Evolutionary conservation across 2,329 filamentous ascomycete species (phyloP).

Genomic region (Macrophomina tecta): DNA sequence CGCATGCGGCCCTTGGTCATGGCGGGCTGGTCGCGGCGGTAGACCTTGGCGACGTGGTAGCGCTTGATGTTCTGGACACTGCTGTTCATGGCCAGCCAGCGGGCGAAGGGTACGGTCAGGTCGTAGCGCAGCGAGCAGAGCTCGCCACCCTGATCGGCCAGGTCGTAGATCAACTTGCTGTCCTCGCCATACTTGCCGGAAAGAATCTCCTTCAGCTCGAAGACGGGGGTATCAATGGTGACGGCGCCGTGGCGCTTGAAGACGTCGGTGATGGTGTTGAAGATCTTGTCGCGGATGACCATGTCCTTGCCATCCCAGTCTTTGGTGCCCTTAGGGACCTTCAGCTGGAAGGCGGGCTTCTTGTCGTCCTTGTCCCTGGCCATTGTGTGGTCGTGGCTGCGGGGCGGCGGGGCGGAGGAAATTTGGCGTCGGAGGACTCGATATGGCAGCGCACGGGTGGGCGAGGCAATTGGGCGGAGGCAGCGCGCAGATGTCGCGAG

Average conservation of each 20-base stretch:
- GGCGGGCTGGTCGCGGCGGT: conserved; percentile 79
- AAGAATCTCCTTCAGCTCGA: conserved; percentile 85
- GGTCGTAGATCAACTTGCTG: conserved; percentile 88
- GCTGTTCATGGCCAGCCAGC: conserved; percentile 91
- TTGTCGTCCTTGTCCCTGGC: conserved; percentile 51
- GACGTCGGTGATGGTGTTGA: conserved; percentile 74
- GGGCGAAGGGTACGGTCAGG: conserved; percentile 86
- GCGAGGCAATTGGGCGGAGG: conserved; percentile 1
- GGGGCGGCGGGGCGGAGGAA: conserved; percentile 5
- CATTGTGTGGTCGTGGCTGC: conserved; percentile 46
- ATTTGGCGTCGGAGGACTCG: background rate
- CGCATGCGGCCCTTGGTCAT: conserved; percentile 92
- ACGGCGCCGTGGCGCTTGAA: conserved; percentile 85
- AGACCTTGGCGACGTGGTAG: conserved; percentile 95
- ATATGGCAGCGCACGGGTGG: background rate
- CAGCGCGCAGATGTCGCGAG: conserved; percentile 24
- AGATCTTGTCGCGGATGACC: conserved; percentile 81
- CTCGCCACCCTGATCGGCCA: conserved; percentile 87
- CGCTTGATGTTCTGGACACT: conserved; percentile 84
- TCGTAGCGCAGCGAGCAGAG: conserved; percentile 85
- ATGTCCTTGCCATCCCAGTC: conserved; percentile 83
- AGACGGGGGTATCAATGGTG: conserved; percentile 81
- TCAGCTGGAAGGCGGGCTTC: conserved; percentile 67
- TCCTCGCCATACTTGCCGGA: conserved; percentile 92
- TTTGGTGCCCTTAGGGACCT: conserved; percentile 89